phyloP scores from a whole-genome alignment of 2,329 filamentous ascomycete species.

The Colletotrichum spaethianum region DNA sequence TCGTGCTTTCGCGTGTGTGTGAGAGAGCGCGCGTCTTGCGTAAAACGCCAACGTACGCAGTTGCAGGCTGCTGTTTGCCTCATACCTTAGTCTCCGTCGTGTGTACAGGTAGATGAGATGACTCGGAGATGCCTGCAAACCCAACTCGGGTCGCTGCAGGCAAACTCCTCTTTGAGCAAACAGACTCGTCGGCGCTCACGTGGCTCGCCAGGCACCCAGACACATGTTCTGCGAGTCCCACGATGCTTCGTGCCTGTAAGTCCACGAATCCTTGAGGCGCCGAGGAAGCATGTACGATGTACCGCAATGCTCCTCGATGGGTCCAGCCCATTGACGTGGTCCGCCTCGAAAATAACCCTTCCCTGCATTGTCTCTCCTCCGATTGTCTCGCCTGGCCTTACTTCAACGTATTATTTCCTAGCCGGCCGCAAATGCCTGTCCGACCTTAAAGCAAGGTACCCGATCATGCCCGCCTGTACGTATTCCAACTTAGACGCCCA shows the following conservation, averaged over 20 bases:
- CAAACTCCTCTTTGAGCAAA: not conserved
- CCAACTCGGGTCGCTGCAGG: not conserved
- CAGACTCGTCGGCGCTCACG: not conserved
- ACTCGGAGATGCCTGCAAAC: not conserved
- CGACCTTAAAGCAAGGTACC: not conserved
- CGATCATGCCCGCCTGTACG: not conserved
- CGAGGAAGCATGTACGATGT: not conserved
- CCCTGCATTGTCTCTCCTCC: not conserved
- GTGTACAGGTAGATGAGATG: not conserved
- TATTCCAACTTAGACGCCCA: not conserved
- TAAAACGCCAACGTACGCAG: conserved; percentile 11
- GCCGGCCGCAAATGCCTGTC: not conserved
- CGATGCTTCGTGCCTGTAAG: not conserved
- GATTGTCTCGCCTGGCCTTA: not conserved
- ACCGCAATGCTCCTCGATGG: not conserved
- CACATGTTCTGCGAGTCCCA: conserved; percentile 7
- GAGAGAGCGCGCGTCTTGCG: conserved; percentile 3
- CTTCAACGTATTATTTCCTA: not conserved
- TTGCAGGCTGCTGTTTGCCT: conserved; percentile 5
- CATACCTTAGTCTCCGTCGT: not conserved
- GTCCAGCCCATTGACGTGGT: not conserved
- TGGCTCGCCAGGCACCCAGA: conserved; percentile 22
- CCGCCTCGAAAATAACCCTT: not conserved
- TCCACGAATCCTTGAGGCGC: not conserved
- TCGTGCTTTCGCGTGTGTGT: not conserved